A percentile compares a stretch with the other conserved stretches of the same genome.
Conservation (phyloP, 1,284 basidiomycete genomes). For the Veloboletus limbatus region DNA sequence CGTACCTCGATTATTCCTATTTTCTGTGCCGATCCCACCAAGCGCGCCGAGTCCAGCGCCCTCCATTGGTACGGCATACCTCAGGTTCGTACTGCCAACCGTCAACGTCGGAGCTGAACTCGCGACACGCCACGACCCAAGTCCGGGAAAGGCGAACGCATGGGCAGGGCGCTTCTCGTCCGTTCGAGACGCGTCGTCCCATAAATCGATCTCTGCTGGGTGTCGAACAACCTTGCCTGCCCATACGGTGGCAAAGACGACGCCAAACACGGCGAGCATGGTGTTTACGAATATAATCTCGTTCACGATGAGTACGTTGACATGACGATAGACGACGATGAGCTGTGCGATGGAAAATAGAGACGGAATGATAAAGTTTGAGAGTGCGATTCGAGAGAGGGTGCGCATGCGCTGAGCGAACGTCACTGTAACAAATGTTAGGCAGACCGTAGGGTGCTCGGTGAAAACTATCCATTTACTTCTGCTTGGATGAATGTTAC, state of each 20-base stretch:
- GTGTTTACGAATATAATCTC: slow-evolving; percentile 26
- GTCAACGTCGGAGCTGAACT: slow-evolving; percentile 5
- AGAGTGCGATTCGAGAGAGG: slow-evolving; percentile 31
- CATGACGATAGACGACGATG: slow-evolving; percentile 28
- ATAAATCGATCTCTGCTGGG: background rate
- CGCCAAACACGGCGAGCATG: slow-evolving; percentile 31
- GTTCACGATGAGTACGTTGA: slow-evolving; percentile 25
- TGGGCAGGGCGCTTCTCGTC: background rate
- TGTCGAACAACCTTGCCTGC: slow-evolving; percentile 10
- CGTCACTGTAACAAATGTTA: slow-evolving; percentile 10
- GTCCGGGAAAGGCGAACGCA: slow-evolving; percentile 12
- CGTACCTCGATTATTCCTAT: slow-evolving; percentile 7
- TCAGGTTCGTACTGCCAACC: slow-evolving; percentile 9
- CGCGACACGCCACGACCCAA: slow-evolving; percentile 24
- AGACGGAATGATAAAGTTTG: slow-evolving; percentile 31
- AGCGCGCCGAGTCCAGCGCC: background rate
- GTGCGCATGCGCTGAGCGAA: slow-evolving; percentile 24
- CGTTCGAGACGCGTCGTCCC: background rate
- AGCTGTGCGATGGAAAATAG: slow-evolving; percentile 35
- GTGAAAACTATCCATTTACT: background rate
- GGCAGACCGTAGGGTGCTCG: background rate
- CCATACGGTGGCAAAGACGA: slow-evolving; percentile 27
- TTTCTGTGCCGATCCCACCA: slow-evolving; percentile 1
- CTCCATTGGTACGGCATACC: background rate
- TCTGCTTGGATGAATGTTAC: slow-evolving; percentile 14